Percentiles rank a stretch among this genome's conserved stretches.
Conservation (phyloP, 345 rosid species). For the Raphanus sativus region DNA sequence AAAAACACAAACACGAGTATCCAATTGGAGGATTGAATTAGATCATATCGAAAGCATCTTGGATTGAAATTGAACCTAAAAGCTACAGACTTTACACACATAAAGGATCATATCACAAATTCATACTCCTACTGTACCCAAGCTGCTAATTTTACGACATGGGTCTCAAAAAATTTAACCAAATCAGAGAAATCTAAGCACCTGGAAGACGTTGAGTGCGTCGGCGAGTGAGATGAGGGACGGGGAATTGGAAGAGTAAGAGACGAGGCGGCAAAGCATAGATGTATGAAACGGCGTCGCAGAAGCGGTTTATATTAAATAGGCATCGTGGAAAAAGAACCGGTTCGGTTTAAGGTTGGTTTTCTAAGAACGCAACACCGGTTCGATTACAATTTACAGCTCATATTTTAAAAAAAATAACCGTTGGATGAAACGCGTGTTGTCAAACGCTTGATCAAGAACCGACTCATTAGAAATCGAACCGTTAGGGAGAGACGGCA, state of each 20-base stretch:
- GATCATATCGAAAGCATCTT: conserved; percentile 2
- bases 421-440: not conserved
- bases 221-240: conserved; percentile 77
- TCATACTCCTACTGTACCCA: not conserved
- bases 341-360: not conserved
- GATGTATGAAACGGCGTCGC: conserved; percentile 61
- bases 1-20: no score
- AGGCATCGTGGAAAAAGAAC: not conserved
- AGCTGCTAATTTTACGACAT: not conserved
- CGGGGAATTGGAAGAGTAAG: conserved; percentile 65
- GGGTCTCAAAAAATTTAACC: conserved; percentile 22
- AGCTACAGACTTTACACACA: conserved; percentile 10
- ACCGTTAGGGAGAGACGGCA: not conserved
- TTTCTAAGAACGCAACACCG: not conserved
- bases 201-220: conserved; percentile 72
- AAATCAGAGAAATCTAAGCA: not conserved
- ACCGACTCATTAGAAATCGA: not conserved
- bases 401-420: not conserved
- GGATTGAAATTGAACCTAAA: conserved; percentile 15
- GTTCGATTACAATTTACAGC: not conserved
- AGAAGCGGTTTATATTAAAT: conserved; percentile 46
- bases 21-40: no score
- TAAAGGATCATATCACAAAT: not conserved
- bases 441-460: not conserved
- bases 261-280: conserved; percentile 62